These are phyloP conservation scores for Podaxis carcinomalis DNA, from an alignment of 768 basidiomycete species.

Conservation along the genomic window DNA sequence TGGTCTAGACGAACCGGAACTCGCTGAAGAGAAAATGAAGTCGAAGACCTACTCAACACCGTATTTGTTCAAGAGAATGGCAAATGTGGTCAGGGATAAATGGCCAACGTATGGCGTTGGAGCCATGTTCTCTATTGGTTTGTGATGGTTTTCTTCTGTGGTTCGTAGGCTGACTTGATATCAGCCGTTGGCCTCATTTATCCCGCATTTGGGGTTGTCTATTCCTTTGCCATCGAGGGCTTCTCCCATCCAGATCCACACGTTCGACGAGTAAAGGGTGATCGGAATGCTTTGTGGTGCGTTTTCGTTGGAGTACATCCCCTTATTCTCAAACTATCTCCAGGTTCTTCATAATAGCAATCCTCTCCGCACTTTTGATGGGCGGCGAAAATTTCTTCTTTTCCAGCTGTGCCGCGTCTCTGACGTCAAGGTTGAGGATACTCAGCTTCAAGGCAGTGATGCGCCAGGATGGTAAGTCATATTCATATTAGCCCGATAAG, in stretches of 20 bases:
- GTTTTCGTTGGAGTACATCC: constrained; percentile 4
- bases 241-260: constrained; percentile 36
- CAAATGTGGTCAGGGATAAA: constrained; percentile 44
- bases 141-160: constrained; percentile 10
- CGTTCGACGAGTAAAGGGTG: constrained; percentile 43
- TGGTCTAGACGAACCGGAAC: not conserved
- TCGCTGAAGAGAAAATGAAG: constrained; percentile 19
- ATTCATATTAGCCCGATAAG: not conserved
- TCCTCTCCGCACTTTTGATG: constrained; percentile 51
- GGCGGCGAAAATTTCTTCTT: constrained; percentile 64
- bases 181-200: constrained; percentile 52
- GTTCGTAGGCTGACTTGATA: not conserved
- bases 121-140: constrained; percentile 37
- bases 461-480: constrained; percentile 69
- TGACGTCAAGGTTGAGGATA: constrained; percentile 62
- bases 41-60: constrained; percentile 33
- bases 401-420: constrained; percentile 53
- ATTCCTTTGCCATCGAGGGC: constrained; percentile 43
- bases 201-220: constrained; percentile 61
- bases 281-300: constrained; percentile 60
- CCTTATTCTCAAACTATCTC: not conserved
- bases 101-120: constrained; percentile 53
- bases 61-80: constrained; percentile 62
- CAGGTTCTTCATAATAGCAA: constrained; percentile 71
- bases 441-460: constrained; percentile 69